phyloP scores from a whole-genome alignment of 495 filamentous ascomycete genomes.

The Pyronema omphalodes region DNA sequence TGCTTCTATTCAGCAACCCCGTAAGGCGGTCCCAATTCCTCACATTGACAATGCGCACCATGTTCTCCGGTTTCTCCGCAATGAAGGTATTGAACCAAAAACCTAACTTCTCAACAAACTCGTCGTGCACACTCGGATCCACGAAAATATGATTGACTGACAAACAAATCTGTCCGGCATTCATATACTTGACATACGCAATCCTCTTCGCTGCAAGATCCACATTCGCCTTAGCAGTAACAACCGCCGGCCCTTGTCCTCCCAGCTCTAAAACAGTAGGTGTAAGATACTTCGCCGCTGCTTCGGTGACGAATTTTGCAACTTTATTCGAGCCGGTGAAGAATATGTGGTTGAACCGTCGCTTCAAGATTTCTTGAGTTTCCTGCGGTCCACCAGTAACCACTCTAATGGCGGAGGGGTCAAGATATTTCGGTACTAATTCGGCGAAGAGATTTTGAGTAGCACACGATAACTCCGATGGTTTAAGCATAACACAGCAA shows the following conservation, averaged over 20 bases:
- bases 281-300: constrained; percentile 79
- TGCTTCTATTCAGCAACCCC: constrained; percentile 62
- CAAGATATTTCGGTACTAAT: constrained; percentile 45
- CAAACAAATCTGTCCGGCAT: constrained; percentile 78
- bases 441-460: constrained; percentile 63
- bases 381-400: constrained; percentile 68
- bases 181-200: constrained; percentile 69
- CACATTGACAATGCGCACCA: constrained; percentile 58
- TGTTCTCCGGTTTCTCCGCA: constrained; percentile 42
- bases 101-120: constrained; percentile 59
- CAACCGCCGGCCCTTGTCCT: constrained; percentile 75
- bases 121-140: constrained; percentile 49
- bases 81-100: constrained; percentile 69
- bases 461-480: constrained; percentile 59
- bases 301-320: constrained; percentile 74
- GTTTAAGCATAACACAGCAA: constrained; percentile 77
- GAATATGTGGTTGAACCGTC: constrained; percentile 96
- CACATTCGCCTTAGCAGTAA: constrained; percentile 65
- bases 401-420: constrained; percentile 55
- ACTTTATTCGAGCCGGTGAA: constrained; percentile 70
- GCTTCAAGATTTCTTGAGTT: constrained; percentile 52
- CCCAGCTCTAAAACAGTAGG: constrained; percentile 80
- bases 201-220: constrained; percentile 66
- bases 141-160: constrained; percentile 71
- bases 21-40: constrained; percentile 68